Percentiles rank a stretch among this genome's conserved stretches.
Evolutionary conservation across 2,329 filamentous ascomycete genomes (phyloP).

Genomic region (Elsinoe australis): DNA sequence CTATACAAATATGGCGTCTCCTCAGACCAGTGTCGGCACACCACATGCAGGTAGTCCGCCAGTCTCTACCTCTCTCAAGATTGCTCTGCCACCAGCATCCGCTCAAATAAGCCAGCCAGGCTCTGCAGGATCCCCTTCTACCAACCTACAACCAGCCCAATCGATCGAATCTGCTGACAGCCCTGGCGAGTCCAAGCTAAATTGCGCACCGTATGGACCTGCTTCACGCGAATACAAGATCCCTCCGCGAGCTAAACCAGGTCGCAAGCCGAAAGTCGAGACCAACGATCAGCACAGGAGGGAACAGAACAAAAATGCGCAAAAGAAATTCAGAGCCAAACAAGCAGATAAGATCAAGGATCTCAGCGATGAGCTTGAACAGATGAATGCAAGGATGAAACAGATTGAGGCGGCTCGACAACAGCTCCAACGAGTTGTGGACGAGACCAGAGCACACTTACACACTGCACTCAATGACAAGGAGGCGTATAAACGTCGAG

Average conservation of each 20-base stretch:
- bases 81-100: constrained; percentile 1
- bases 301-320: constrained; percentile 86
- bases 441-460: background rate
- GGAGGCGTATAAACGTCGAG: constrained; percentile 5
- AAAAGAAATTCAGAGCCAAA: constrained; percentile 82
- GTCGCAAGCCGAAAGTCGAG: constrained; percentile 68
- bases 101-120: background rate
- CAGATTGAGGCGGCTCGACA: constrained; percentile 2
- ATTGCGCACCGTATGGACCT: constrained; percentile 13
- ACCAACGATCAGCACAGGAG: constrained; percentile 90
- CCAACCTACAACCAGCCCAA: constrained; percentile 3
- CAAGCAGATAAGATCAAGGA: constrained; percentile 76
- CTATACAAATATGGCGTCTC: constrained; percentile 4
- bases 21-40: constrained; percentile 2
- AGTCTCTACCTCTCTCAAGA: background rate
- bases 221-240: constrained; percentile 25
- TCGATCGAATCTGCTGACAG: background rate
- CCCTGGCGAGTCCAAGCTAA: background rate
- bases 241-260: constrained; percentile 52
- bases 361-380: constrained; percentile 40
- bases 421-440: background rate
- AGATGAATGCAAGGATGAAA: constrained; percentile 32
- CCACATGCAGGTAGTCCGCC: constrained; percentile 1
- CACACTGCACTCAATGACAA: constrained; percentile 11
- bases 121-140: background rate